Evolutionary conservation across 192 early-diverging fungal genomes (phyloP).

Genomic region (Pilobolus umbonatus): DNA sequence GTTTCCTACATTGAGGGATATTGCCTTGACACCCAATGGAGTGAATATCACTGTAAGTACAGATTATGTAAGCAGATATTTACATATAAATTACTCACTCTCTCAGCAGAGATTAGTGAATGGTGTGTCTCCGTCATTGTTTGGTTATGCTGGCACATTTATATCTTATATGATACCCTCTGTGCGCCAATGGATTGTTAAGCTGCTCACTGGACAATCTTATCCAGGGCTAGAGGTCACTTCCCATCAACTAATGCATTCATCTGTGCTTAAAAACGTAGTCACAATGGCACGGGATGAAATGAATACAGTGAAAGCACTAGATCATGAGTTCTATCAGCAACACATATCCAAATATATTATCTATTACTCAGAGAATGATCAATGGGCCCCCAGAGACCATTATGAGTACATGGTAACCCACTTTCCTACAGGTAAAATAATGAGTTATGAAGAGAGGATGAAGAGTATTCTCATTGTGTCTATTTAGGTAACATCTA

Average conservation of each 20-base stretch:
- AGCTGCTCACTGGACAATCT: constrained; percentile 34
- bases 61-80: background rate
- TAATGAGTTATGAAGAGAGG: background rate
- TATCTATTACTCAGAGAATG: constrained; percentile 72
- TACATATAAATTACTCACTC: background rate
- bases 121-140: constrained; percentile 22
- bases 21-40: constrained; percentile 75
- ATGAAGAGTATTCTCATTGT: background rate
- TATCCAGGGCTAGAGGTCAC: constrained; percentile 51
- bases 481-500: constrained; percentile 32
- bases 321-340: constrained; percentile 63
- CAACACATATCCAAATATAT: constrained; percentile 57
- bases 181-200: constrained; percentile 32
- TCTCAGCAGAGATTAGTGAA: constrained; percentile 15
- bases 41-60: constrained; percentile 46
- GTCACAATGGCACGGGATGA: constrained; percentile 70
- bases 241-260: constrained; percentile 60
- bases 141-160: constrained; percentile 23
- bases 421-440: constrained; percentile 57
- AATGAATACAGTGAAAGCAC: constrained; percentile 59
- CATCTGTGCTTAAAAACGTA: constrained; percentile 55
- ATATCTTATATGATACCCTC: constrained; percentile 35
- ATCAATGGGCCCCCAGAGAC: constrained; percentile 73
- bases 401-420: constrained; percentile 63
- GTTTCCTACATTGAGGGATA: constrained; percentile 78